phyloP scores from a whole-genome alignment of 345 rosid genomes.

The Linum tenue region DNA sequence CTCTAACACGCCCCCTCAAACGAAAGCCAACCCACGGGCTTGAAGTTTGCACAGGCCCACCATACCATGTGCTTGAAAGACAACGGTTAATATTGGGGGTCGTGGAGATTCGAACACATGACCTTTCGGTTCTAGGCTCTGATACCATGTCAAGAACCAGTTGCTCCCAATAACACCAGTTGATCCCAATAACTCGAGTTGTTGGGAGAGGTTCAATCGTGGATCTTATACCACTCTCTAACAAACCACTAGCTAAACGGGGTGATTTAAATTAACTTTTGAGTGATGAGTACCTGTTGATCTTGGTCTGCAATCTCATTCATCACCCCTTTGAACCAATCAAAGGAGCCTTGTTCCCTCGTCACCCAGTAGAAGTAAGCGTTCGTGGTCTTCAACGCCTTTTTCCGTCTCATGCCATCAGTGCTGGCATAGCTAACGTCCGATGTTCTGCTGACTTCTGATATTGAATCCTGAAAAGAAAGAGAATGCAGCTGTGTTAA shows the following conservation, averaged over 20 bases:
- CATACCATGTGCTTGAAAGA: too few relatives aligned
- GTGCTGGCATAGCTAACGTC: conserved; percentile 53
- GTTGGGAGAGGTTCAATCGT: too few relatives aligned
- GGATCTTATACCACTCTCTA: too few relatives aligned
- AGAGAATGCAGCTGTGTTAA: neutral
- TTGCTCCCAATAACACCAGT: too few relatives aligned
- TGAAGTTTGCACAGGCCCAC: too few relatives aligned
- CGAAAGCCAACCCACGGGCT: too few relatives aligned
- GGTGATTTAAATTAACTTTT: neutral
- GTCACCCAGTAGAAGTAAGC: conserved; percentile 99
- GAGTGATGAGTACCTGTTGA: conserved; percentile 52
- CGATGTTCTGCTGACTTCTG: conserved; percentile 58
- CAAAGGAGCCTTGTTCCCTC: conserved; percentile 96
- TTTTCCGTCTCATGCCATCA: conserved; percentile 42
- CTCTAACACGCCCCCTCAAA: too few relatives aligned
- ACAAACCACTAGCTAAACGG: neutral
- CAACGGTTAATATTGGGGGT: too few relatives aligned
- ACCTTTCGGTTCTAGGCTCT: too few relatives aligned
- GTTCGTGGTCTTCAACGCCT: conserved; percentile 61
- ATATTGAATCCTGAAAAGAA: conserved; percentile 49
- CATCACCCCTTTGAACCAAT: conserved; percentile 99
- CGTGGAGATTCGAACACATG: too few relatives aligned
- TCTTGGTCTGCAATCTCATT: conserved; percentile 90
- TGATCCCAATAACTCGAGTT: too few relatives aligned
- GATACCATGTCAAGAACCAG: too few relatives aligned